Conservation (phyloP, 164 flowering plant species). For the Vitis rotundifolia region DNA sequence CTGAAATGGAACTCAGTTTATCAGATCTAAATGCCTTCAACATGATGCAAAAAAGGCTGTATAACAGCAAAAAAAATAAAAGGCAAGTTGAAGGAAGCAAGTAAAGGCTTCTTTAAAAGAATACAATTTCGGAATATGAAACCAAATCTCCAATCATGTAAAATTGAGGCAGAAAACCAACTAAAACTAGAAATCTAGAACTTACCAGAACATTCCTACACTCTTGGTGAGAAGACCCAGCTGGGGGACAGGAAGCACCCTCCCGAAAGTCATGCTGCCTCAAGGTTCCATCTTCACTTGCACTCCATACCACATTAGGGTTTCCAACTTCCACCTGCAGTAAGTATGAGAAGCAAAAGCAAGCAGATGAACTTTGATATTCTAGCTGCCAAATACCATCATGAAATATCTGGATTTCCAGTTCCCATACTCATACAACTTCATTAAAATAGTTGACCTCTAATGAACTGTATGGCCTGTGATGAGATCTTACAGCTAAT, state of each 20-base stretch:
- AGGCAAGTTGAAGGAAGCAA: neutral
- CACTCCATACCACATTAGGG: conserved; percentile 98
- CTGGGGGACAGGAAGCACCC: conserved; percentile 86
- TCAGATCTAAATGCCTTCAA: too few relatives aligned
- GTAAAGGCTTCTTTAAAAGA: neutral
- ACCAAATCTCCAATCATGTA: neutral
- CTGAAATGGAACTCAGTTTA: too few relatives aligned
- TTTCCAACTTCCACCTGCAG: conserved; percentile 91
- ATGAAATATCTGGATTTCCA: neutral
- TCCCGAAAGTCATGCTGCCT: conserved; percentile 97
- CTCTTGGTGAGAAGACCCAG: conserved; percentile 83
- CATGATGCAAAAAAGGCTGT: too few relatives aligned
- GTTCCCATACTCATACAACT: neutral
- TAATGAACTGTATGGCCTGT: neutral
- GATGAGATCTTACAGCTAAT: conserved; percentile 66
- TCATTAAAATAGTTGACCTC: neutral
- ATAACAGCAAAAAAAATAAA: too few relatives aligned
- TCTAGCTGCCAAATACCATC: neutral
- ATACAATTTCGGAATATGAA: neutral
- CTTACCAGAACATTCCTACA: conserved; percentile 83
- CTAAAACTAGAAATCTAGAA: conserved; percentile 3
- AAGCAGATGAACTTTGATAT: neutral
- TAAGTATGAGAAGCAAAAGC: neutral
- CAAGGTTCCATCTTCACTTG: conserved; percentile 98
- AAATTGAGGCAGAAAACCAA: neutral